Conservation (phyloP, 768 basidiomycete species). For the Crucibulum laeve region DNA sequence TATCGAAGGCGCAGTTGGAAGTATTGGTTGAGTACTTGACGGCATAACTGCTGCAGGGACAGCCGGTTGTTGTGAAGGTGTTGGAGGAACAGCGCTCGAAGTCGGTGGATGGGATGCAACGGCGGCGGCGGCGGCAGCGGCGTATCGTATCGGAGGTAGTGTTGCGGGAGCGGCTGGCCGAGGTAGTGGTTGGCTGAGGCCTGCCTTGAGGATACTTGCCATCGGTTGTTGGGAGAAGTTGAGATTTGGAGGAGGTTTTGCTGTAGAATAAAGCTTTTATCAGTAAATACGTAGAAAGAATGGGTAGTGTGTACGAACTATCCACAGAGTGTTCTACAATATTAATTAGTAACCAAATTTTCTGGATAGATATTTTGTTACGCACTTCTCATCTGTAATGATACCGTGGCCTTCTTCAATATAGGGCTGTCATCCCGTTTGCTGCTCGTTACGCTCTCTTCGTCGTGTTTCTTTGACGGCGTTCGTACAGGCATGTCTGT, state of each 20-base stretch:
- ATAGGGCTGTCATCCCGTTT: conserved; percentile 78
- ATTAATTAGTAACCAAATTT: too few relatives aligned
- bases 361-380: too few relatives aligned
- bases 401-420: conserved; percentile 68
- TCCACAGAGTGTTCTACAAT: conserved; percentile 78
- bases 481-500: conserved; percentile 64
- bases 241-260: conserved; percentile 75
- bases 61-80: conserved; percentile 13
- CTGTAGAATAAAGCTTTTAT: conserved; percentile 15
- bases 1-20: conserved; percentile 29
- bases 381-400: conserved; percentile 70
- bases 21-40: conserved; percentile 21
- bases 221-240: conserved; percentile 80
- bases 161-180: conserved; percentile 45
- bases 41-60: conserved; percentile 18
- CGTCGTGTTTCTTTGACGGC: conserved; percentile 72
- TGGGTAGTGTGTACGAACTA: conserved; percentile 32
- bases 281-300: not conserved
- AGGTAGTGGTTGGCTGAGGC: conserved; percentile 51
- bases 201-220: conserved; percentile 71
- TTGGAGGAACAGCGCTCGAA: conserved; percentile 21
- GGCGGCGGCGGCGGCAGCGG: conserved; percentile 80
- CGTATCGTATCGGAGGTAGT: conserved; percentile 82
- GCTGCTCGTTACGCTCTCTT: conserved; percentile 69
- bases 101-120: conserved; percentile 48